Conservation (phyloP, 2,329 filamentous ascomycete species). For the Trichophyton simii region DNA sequence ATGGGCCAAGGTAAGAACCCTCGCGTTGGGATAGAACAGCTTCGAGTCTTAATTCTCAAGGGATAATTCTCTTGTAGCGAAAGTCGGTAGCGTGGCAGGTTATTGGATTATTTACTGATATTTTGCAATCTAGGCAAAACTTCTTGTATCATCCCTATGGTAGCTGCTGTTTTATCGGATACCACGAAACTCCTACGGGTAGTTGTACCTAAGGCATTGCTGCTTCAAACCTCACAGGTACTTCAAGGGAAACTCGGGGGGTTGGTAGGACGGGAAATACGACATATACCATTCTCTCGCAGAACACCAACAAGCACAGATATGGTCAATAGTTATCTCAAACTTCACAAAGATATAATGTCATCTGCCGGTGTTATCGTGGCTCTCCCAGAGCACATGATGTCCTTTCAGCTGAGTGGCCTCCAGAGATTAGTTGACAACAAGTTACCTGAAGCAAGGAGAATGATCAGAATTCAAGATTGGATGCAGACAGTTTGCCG, state of each 20-base stretch:
- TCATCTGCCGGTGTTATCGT: constrained; percentile 41
- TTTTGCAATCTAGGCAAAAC: constrained; percentile 37
- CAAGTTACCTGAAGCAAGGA: constrained; percentile 28
- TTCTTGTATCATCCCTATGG: constrained; percentile 56
- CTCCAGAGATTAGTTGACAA: constrained; percentile 44
- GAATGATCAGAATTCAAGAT: constrained; percentile 41
- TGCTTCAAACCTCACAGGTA: constrained; percentile 48
- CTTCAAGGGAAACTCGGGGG: constrained; percentile 45
- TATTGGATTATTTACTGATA: background rate
- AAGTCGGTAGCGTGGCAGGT: background rate
- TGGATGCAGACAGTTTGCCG: constrained; percentile 41
- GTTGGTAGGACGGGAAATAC: constrained; percentile 42
- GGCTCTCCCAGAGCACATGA: constrained; percentile 49
- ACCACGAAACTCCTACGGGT: constrained; percentile 41
- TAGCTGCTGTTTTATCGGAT: constrained; percentile 44
- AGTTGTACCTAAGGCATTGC: constrained; percentile 49
- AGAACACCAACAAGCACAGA: constrained; percentile 21
- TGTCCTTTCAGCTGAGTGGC: constrained; percentile 53
- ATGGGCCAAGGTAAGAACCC: constrained; percentile 49
- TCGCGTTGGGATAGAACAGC: too few relatives aligned
- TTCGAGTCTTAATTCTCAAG: too few relatives aligned
- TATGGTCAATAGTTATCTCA: constrained; percentile 23
- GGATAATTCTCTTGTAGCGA: background rate
- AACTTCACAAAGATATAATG: constrained; percentile 26
- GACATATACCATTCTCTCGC: constrained; percentile 48